Evolutionary conservation across 2,329 filamentous ascomycete species (phyloP).

Genomic region (Domatiomyces globalis): DNA sequence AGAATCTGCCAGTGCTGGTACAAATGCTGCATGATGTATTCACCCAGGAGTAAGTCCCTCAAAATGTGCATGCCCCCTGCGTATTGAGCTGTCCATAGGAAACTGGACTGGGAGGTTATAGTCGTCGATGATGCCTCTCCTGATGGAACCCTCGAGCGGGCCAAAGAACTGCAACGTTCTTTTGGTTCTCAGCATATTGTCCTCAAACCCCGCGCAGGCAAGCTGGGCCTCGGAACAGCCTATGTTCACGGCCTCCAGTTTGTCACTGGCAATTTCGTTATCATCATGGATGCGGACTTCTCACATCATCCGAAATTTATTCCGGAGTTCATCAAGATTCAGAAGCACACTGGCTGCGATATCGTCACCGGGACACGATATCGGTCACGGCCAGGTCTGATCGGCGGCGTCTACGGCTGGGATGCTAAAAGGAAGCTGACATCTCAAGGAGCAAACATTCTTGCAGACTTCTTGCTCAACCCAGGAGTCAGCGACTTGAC

Average conservation of each 20-base stretch:
- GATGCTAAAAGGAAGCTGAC: constrained; percentile 70
- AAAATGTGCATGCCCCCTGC: not conserved
- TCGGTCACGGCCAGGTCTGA: constrained; percentile 47
- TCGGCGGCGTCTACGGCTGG: constrained; percentile 85
- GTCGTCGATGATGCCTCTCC: constrained; percentile 97
- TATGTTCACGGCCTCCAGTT: constrained; percentile 92
- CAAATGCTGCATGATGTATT: constrained; percentile 92
- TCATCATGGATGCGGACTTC: constrained; percentile 99
- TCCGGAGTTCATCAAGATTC: constrained; percentile 74
- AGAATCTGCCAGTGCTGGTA: constrained; percentile 87
- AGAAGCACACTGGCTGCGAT: constrained; percentile 68
- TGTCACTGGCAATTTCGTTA: constrained; percentile 81
- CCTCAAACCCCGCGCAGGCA: constrained; percentile 79
- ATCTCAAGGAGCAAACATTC: constrained; percentile 77
- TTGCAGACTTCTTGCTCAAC: constrained; percentile 84
- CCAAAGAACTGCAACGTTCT: constrained; percentile 73
- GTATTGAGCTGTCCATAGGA: constrained; percentile 37
- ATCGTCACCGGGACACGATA: constrained; percentile 96
- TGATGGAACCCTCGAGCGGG: constrained; percentile 84
- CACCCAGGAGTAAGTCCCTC: constrained; percentile 57
- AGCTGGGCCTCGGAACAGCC: constrained; percentile 90
- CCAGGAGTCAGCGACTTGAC: constrained; percentile 93
- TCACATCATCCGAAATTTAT: constrained; percentile 99
- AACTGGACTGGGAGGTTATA: constrained; percentile 92
- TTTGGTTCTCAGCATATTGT: constrained; percentile 63